These are phyloP conservation scores for Lachnellula arida DNA, from an alignment of 2,329 filamentous ascomycete genomes.

Conservation along the genomic window DNA sequence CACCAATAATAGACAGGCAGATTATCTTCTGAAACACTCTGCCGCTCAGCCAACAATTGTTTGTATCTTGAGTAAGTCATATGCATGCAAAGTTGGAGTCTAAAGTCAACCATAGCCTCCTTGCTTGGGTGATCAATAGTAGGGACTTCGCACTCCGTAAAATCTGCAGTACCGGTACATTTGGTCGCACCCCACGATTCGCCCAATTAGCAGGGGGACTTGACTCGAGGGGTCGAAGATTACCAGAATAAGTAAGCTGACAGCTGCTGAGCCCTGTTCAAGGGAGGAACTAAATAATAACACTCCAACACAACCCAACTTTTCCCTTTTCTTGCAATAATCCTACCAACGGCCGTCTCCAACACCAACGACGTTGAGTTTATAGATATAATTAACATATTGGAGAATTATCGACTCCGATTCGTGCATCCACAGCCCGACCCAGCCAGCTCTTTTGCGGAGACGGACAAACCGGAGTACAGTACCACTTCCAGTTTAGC, in stretches of 20 bases:
- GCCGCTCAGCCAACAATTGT: background rate
- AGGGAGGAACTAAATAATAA: background rate
- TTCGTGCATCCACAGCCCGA: background rate
- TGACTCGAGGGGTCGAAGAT: background rate
- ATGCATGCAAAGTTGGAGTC: background rate
- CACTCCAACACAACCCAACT: background rate
- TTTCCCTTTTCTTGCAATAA: background rate
- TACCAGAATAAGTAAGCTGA: constrained; percentile 3
- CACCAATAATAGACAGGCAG: background rate
- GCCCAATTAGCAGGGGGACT: background rate
- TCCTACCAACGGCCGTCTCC: background rate
- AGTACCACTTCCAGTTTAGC: background rate
- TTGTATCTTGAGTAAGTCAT: background rate
- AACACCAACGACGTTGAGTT: background rate
- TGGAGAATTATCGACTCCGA: background rate
- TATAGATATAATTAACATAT: background rate
- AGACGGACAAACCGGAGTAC: background rate
- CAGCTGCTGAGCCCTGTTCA: constrained; percentile 1
- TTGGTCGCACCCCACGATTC: background rate
- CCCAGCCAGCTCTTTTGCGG: background rate
- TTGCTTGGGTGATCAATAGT: background rate
- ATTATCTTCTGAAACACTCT: background rate
- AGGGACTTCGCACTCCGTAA: background rate
- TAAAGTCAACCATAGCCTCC: background rate
- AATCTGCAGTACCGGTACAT: background rate